Evolutionary conservation across 192 early-diverging fungal genomes (phyloP), one percentile per base, ranked within the genome.

Genomic region (Geranomyces variabilis): DNA sequence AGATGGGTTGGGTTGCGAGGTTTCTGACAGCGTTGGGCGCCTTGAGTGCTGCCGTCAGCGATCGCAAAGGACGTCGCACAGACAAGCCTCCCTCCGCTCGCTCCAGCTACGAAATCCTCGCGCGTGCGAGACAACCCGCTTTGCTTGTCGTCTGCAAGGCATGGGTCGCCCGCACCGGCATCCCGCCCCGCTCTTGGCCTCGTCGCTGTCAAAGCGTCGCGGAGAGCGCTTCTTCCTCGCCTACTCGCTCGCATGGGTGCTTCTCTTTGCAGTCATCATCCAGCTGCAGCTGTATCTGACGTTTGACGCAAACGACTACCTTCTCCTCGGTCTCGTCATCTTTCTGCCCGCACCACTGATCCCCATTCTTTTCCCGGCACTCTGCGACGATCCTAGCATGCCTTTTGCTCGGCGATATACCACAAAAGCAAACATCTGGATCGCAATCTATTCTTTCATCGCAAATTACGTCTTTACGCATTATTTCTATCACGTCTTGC

Each of bases 341-440:
- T 19, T 21, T n/a, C 33, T 64, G 1, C 63, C 63, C 21, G 21
- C 63, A 3, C 14, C 17, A 10, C 19, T 64, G 1, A 10, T 64
- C 3, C 63, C 63, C 6, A n/a, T 64, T 13, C 12, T 64, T 14
- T 44, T 45, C 7, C 63, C 63, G 41, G 15, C 15, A 3, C 29
- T 15, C 15, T 45, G 34, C 41, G 63, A 64, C 29, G 63, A 64
- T 36, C 41, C 63, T 15, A 17, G 34, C 5, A 3, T 64, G 41
- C 63, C 34, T 19, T 64, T 31, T 10, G 6, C 6, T 19, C 15
- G 21, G n/a, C 33, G 63, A 24, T 64, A 64, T 22, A 64, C 63
- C 1, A 64, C 63, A 31, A 64, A 64, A 45, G 63, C 63, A 31
- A 64, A 64, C 21, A 21, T 64, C 13, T 64, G 63, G 63, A 41